Evolutionary conservation across 495 filamentous ascomycete genomes (phyloP), one percentile per base, ranked within the genome.

Genomic region (Neurospora terricola): DNA sequence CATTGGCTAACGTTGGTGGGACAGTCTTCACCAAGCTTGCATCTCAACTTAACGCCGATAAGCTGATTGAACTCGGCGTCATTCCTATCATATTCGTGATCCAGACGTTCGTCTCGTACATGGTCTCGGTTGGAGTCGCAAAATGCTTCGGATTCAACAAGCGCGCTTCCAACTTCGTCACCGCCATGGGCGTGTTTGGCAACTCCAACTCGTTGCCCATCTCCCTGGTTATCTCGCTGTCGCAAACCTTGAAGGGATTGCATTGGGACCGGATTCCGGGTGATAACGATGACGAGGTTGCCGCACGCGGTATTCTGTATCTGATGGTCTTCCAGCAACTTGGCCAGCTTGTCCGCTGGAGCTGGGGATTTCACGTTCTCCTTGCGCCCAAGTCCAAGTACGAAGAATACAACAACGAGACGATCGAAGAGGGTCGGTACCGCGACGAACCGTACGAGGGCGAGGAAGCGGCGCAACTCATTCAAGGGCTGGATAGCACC

Each of bases 121-220:
- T 88, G 5, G 92, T 93, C 74, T 89, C 95, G 3, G 82, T 88
- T 10, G 74, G 83, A 5, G 87, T 98, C 38, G 86, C 92, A 14
- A 90, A 87, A 83, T 84, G 89, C 70, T 96, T 92, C 77, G 85
- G 92, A 4, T 93, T 99, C 82, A 88, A 89, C 77, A 95, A 93
- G 79, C 87, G 94, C 72, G 90, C 92, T 54, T 87, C 90, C 62
- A 98, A 98, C 80, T 99, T 98, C 78, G 92, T 99, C 66, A 91
- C 93, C 70, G 96, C 96, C 45, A 99, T 98, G 96, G 93, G 90
- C 69, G 96, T 99, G 43, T 99, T 99, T 80, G 96, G 95, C 73
- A 99, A 99, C 80, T 98, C 95, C 40, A 99, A 98, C 82, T 98
- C 96, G 18, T 90, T 99, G 21, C 96, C 96, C 2, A 98, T 99